Evolutionary conservation across 129 eudicot species (phyloP).

Genomic region (Centrapalus pauciflorus): DNA sequence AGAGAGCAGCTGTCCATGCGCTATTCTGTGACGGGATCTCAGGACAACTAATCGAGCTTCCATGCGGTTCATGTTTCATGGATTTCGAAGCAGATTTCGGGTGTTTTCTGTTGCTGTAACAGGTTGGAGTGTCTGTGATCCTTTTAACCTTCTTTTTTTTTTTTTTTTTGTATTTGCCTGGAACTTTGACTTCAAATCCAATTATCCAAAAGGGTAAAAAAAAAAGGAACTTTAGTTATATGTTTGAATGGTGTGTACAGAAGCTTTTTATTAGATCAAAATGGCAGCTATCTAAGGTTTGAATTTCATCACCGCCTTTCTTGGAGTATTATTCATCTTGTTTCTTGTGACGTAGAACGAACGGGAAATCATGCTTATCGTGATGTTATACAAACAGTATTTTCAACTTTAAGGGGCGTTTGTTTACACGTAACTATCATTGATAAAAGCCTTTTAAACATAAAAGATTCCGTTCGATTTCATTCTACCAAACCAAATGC

Average conservation of each 20-base stretch:
- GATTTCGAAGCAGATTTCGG: background rate
- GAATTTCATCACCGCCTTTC: background rate
- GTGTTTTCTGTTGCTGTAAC: slow-evolving; percentile 11
- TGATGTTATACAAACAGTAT: too few relatives aligned
- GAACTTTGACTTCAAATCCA: slow-evolving; percentile 26
- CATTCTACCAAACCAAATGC: too few relatives aligned
- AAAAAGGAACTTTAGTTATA: background rate
- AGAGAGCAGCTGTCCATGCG: slow-evolving; percentile 52
- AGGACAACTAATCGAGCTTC: slow-evolving; percentile 16
- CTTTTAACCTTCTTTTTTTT: slow-evolving; percentile 5
- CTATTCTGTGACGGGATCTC: slow-evolving; percentile 35
- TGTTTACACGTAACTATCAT: too few relatives aligned
- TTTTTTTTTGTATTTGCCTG: slow-evolving; percentile 13
- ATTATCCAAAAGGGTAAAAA: slow-evolving; percentile 13
- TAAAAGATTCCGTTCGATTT: too few relatives aligned
- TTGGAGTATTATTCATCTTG: too few relatives aligned
- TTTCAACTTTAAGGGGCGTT: too few relatives aligned
- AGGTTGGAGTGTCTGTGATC: slow-evolving; percentile 8
- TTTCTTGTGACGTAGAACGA: too few relatives aligned
- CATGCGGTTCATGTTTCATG: background rate
- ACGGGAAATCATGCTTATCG: too few relatives aligned
- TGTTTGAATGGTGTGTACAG: slow-evolving; percentile 23
- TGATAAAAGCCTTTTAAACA: too few relatives aligned
- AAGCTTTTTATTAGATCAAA: slow-evolving; percentile 20
- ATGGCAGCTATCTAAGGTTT: background rate